Evolutionary conservation across 2,329 filamentous ascomycete genomes (phyloP).

Genomic region (Hirsutella thompsonii): DNA sequence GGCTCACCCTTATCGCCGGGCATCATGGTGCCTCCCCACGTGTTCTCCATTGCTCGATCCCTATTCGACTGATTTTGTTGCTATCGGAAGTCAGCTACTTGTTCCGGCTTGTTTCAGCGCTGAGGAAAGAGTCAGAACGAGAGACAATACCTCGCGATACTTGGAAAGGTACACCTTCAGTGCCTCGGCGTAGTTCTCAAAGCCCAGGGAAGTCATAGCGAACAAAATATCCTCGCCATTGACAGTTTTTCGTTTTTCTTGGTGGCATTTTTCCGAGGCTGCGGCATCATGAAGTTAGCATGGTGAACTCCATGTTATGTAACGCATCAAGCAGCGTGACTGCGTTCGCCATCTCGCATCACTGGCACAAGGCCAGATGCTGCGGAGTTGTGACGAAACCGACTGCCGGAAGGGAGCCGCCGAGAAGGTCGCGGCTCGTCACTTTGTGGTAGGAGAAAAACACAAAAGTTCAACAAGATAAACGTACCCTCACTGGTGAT

Average conservation of each 20-base stretch:
- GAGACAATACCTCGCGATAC: constrained; percentile 68
- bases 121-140: not conserved
- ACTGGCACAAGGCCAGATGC: too few species aligned
- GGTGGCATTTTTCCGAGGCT: constrained; percentile 99
- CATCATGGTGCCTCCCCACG: constrained; percentile 19
- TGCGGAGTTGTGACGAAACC: too few species aligned
- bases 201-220: constrained; percentile 96
- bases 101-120: not conserved
- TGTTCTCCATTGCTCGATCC: constrained; percentile 23
- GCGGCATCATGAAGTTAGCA: constrained; percentile 7
- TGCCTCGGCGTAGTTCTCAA: constrained; percentile 97
- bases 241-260: constrained; percentile 98
- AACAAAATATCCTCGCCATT: constrained; percentile 98
- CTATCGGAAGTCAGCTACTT: constrained; percentile 11
- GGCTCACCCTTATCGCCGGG: constrained; percentile 19
- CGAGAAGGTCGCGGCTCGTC: too few species aligned
- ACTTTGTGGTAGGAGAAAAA: too few species aligned
- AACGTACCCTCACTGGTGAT: constrained; percentile 93
- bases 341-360: too few species aligned
- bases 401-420: too few species aligned
- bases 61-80: constrained; percentile 29
- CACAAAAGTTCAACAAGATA: not conserved
- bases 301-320: not conserved
- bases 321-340: not conserved
- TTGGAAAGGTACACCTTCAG: constrained; percentile 96